These are phyloP conservation scores for Salix suchowensis DNA, from an alignment of 345 rosid species.

Conservation along the genomic window DNA sequence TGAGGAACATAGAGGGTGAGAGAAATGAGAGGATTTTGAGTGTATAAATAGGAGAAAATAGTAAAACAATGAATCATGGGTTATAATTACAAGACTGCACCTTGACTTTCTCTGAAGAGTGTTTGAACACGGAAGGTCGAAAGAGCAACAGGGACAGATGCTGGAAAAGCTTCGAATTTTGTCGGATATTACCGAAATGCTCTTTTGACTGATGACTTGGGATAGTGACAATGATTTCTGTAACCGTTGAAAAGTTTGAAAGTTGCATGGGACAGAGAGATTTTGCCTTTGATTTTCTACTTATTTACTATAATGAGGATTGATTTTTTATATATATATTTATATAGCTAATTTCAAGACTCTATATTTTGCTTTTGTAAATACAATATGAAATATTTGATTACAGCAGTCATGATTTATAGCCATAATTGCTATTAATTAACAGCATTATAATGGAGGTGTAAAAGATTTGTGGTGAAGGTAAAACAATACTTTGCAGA, in stretches of 20 bases:
- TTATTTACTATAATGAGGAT: conserved; percentile 5
- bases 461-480: conserved; percentile 15
- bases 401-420: neutral
- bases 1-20: conserved; percentile 4
- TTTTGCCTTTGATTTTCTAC: conserved; percentile 3
- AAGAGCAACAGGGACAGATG: conserved; percentile 40
- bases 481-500: conserved; percentile 2
- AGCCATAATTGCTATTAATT: neutral
- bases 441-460: neutral
- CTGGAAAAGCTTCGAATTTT: conserved; percentile 48
- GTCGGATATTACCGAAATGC: conserved; percentile 42
- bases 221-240: conserved; percentile 24
- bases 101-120: conserved; percentile 34
- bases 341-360: neutral
- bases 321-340: neutral
- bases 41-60: conserved; percentile 44
- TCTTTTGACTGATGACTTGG: conserved; percentile 45
- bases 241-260: conserved; percentile 43
- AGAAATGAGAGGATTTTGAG: conserved; percentile 20
- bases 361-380: neutral
- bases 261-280: neutral
- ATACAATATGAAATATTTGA: neutral
- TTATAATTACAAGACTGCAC: conserved; percentile 42
- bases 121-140: conserved; percentile 37
- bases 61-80: conserved; percentile 19